Percentiles rank a stretch among this genome's conserved stretches.
phyloP scores from a whole-genome alignment of 305 asterid species.

The Solanum hybrid region DNA sequence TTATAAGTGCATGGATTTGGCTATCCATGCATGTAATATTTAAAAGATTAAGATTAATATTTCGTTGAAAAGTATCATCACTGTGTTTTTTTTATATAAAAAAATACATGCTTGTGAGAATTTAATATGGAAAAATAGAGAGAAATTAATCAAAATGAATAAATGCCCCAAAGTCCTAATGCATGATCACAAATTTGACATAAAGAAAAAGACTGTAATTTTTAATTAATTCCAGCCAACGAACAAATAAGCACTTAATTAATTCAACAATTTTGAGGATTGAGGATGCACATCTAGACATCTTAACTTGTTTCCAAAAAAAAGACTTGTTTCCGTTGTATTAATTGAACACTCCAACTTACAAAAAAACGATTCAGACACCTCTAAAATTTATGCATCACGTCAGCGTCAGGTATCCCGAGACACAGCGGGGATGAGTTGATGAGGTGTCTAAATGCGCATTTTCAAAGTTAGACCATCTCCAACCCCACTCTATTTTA shows the following conservation, averaged over 20 bases:
- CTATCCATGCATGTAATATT: not conserved
- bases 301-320: not conserved
- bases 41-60: not conserved
- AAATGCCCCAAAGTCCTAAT: not conserved
- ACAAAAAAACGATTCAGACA: not conserved
- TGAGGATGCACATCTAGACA: not conserved
- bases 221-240: not conserved
- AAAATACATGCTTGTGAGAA: not conserved
- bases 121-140: not conserved
- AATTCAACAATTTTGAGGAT: not conserved
- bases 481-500: too few species aligned
- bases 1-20: not conserved
- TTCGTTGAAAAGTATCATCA: not conserved
- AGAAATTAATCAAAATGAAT: not conserved
- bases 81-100: not conserved
- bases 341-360: not conserved
- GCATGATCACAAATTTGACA: not conserved
- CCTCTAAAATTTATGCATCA: not conserved
- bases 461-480: not conserved
- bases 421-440: not conserved
- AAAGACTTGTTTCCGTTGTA: not conserved
- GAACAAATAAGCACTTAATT: not conserved
- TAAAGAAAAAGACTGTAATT: not conserved
- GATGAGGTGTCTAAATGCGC: not conserved
- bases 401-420: not conserved